Conservation (phyloP, 129 eudicot species). For the Deinandra increscens region DNA sequence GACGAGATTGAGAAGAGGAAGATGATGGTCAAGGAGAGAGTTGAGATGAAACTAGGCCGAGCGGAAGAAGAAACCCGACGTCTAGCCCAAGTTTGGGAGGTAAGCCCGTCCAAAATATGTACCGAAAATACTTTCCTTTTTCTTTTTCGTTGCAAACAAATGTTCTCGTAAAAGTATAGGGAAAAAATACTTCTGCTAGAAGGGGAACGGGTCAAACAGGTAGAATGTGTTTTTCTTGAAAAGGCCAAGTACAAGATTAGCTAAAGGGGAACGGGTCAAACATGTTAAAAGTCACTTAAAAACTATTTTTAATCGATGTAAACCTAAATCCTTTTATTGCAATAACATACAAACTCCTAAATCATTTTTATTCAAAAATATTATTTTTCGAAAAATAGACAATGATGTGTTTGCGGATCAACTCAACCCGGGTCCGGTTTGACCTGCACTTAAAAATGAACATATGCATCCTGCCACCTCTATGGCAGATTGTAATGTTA, state of each 20-base stretch:
- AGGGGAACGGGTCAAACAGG: not conserved
- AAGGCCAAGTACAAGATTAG: not conserved
- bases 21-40: constrained; percentile 55
- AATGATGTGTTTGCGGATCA: not conserved
- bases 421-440: not conserved
- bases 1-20: constrained; percentile 73
- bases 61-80: constrained; percentile 70
- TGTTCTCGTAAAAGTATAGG: no score
- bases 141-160: no score
- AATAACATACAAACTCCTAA: no score
- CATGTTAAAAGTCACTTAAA: not conserved
- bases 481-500: constrained; percentile 2
- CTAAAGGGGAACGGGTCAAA: not conserved
- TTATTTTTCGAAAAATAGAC: no score
- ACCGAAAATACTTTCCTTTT: not conserved
- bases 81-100: constrained; percentile 75
- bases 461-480: not conserved
- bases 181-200: no score
- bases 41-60: constrained; percentile 55
- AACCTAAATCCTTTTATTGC: not conserved
- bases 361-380: not conserved
- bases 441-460: not conserved
- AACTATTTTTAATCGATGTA: not conserved
- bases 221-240: not conserved
- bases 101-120: constrained; percentile 26